Evolutionary conservation across 441 rosid species (phyloP).

Genomic region (Breynia disticha): DNA sequence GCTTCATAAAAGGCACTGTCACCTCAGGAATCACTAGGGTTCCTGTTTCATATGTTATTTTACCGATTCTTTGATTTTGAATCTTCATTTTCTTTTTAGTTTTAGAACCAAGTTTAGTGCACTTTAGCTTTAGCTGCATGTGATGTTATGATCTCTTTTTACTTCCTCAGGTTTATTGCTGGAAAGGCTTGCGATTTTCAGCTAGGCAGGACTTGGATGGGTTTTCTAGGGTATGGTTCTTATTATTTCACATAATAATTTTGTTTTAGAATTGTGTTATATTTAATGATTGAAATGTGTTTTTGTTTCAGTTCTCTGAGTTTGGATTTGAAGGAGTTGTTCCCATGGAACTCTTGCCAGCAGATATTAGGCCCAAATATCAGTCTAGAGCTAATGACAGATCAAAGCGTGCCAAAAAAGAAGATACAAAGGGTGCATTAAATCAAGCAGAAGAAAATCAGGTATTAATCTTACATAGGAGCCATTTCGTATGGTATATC

Average conservation of each 20-base stretch:
- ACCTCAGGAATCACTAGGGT: too few relatives aligned
- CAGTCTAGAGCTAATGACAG: conserved; percentile 77
- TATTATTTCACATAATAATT: not conserved
- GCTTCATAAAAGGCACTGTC: too few relatives aligned
- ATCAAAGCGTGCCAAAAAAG: conserved; percentile 86
- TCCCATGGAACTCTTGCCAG: conserved; percentile 75
- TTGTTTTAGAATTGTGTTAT: not conserved
- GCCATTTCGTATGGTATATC: not conserved
- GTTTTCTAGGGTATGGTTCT: conserved; percentile 64
- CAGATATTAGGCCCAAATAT: conserved; percentile 68
- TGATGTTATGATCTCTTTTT: not conserved
- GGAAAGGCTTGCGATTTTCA: conserved; percentile 92
- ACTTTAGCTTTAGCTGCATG: not conserved
- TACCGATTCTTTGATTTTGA: too few relatives aligned
- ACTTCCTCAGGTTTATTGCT: conserved; percentile 77
- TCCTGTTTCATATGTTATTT: too few relatives aligned
- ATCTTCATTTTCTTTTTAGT: not conserved
- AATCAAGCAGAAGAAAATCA: conserved; percentile 62
- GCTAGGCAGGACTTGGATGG: conserved; percentile 98
- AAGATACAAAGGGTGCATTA: conserved; percentile 49
- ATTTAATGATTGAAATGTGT: not conserved
- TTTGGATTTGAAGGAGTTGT: conserved; percentile 94
- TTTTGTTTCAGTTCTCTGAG: conserved; percentile 71
- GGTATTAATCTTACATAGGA: conserved; percentile 20
- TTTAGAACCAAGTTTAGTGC: not conserved